Evolutionary conservation across 805 yeast genomes (phyloP).

Genomic region (Wickerhamomyces tratensis): DNA sequence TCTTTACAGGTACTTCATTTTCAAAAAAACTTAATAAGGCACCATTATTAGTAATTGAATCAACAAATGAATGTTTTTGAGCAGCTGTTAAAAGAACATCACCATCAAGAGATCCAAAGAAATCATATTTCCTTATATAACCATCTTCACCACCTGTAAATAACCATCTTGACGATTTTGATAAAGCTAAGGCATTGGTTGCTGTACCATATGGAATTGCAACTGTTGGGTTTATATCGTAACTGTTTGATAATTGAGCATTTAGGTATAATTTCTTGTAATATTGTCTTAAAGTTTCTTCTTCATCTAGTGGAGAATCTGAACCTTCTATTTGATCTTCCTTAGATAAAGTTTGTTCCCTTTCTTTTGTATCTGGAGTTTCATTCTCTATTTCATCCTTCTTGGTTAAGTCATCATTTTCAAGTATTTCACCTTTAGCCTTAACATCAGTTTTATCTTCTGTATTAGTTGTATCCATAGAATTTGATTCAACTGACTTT

Average conservation of each 20-base stretch:
- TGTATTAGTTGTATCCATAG: too few species aligned
- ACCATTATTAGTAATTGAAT: slow-evolving; percentile 79
- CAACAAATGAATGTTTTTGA: slow-evolving; percentile 83
- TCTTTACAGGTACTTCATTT: slow-evolving; percentile 77
- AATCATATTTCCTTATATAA: slow-evolving; percentile 81
- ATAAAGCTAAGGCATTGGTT: slow-evolving; percentile 67
- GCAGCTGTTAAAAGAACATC: slow-evolving; percentile 81
- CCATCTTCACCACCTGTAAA: slow-evolving; percentile 97
- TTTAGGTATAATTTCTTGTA: slow-evolving; percentile 28
- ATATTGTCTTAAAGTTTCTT: slow-evolving; percentile 9
- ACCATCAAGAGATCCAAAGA: slow-evolving; percentile 78
- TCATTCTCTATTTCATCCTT: background rate
- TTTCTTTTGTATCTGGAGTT: slow-evolving; percentile 10
- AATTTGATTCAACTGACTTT: slow-evolving; percentile 1
- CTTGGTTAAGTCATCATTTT: too few species aligned
- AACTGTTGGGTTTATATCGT: slow-evolving; percentile 74
- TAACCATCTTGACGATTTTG: slow-evolving; percentile 77
- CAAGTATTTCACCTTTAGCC: too few species aligned
- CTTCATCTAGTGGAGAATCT: slow-evolving; percentile 5
- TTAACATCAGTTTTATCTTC: too few species aligned
- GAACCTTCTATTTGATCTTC: slow-evolving; percentile 4
- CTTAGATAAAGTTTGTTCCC: slow-evolving; percentile 1
- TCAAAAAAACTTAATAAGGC: slow-evolving; percentile 86
- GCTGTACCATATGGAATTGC: slow-evolving; percentile 80
- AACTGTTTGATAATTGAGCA: slow-evolving; percentile 41